A percentile compares a stretch with the other conserved stretches of the same genome.
Evolutionary conservation across 345 rosid species (phyloP).

Genomic region (Eucalyptus coolabah): DNA sequence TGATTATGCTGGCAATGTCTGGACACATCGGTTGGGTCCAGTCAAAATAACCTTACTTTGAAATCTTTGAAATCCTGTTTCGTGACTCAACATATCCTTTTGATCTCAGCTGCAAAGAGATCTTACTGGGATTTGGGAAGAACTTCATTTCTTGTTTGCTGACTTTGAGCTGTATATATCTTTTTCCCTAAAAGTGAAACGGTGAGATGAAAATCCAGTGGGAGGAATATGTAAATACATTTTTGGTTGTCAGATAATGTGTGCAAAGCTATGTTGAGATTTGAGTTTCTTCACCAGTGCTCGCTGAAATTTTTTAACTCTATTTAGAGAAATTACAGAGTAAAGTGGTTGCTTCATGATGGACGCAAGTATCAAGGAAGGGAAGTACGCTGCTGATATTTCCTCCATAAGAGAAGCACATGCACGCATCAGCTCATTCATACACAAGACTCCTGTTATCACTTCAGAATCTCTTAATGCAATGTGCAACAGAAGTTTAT

Average conservation of each 20-base stretch:
- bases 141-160: neutral
- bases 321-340: neutral
- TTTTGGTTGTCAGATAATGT: neutral
- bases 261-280: neutral
- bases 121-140: neutral
- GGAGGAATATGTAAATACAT: neutral
- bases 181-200: neutral
- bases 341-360: neutral
- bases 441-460: slow-evolving; percentile 66
- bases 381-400: slow-evolving; percentile 64
- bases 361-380: slow-evolving; percentile 15
- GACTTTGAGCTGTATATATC: neutral
- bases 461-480: slow-evolving; percentile 56
- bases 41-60: neutral
- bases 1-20: neutral
- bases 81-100: neutral
- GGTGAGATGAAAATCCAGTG: neutral
- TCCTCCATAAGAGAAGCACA: slow-evolving; percentile 67
- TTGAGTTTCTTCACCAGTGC: neutral
- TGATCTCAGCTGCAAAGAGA: neutral
- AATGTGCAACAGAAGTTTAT: slow-evolving; percentile 51
- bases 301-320: neutral
- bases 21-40: neutral
- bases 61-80: neutral
- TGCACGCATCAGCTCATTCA: slow-evolving; percentile 36